Evolutionary conservation across 1,139 yeast species (phyloP), one percentile per base, ranked within the genome.

Genomic region (Blastobotrys ciferrii): DNA sequence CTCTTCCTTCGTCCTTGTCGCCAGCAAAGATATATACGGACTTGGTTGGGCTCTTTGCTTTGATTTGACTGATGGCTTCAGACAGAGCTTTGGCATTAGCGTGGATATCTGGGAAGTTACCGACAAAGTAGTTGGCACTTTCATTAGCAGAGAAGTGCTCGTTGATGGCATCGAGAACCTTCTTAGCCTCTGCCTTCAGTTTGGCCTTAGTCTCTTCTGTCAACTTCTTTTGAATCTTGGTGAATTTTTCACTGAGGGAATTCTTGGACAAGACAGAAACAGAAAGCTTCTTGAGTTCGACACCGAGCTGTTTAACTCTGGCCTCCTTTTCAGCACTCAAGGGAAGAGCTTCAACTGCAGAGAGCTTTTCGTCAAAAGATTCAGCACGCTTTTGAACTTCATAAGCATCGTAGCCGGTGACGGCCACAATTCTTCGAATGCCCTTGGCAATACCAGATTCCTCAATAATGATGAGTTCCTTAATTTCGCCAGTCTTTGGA

Each of bases 381-480:
- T 67, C 65, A 46, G 97, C 96, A 56, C 84, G 65, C 66, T 87
- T 78, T 75, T 91, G 96, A 45, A 89, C 97, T 61, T 82, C 88
- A 61, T 81, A 83, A 15, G 98, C 98, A 61, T 83, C 95, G 50
- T 79, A 75, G 43, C 98, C 98, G 32, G 97, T 87, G 47, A 91
- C 96, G 19, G 97, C 98, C 53, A 92, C 96, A 66, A 92, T 86
- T 77, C 99, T 88, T 73, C 99, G 82, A 55, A 87, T 88, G 70
- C 99, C 99, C 75, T 92, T 92, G 54, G 98, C 98, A 68, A 92
- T 92, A 71, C 98, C 98, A 55, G 89, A 81, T 72, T 92, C 99
- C 75, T 92, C 99, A 57, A 84, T 75, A 49, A 92, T 78, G 40
- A 92, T 87, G 58, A 92, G 80, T 60, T 87, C 92, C 69, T 89